Base-by-base conservation (phyloP, 208 protist genomes). In the Herpetomonas muscarum region DNA sequence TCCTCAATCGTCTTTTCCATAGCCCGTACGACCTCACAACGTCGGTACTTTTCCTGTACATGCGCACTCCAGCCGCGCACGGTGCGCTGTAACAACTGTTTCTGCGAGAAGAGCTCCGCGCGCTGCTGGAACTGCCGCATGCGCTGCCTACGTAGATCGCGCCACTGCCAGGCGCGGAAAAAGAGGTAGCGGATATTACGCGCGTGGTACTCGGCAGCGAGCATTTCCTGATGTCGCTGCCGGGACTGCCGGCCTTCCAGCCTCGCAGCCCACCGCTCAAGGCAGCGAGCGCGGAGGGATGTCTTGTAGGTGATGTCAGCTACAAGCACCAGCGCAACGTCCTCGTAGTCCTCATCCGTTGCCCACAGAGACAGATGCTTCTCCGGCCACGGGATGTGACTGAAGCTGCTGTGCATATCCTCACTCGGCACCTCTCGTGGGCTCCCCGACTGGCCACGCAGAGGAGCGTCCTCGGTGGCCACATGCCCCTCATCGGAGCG, bases 121-220 rank as follows among this genome's bases (percentile, higher is more conserved):
- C 3, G n/a, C 15, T 37, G n/a, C 26, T 12, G 7, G 29, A 3
- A 17, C 29, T 46, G 19, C 7, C 25, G 15, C 7, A 15, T 9
- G 2, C 37, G 19, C 24, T 32, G n/a, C 2, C 61, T 53, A 31
- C 42, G n/a, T 13, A 5, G n/a, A 36, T 69, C 55, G 28, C 62
- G 58, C 80, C 80, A 87, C 53, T 80, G 72, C 80, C 80, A 87
- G 25, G 76, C 80, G 13, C 80, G 80, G 34, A 83, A 87, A 48
- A 83, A 67, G 17, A 83, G 34, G 47, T 77, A 84, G 22, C 49
- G 28, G 15, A 79, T 44, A 13, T 63, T 66, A 12, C 51, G 63
- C 19, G 37, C 51, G 50, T 73, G 70, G 58, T 74, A 83, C 36
- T 62, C 57, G 19, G 51, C 53, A 10, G 80, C 75, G 15, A 81